Evolutionary conservation across 1,139 yeast species (phyloP), one percentile per base, ranked within the genome.

Genomic region (Lodderomyces theae): DNA sequence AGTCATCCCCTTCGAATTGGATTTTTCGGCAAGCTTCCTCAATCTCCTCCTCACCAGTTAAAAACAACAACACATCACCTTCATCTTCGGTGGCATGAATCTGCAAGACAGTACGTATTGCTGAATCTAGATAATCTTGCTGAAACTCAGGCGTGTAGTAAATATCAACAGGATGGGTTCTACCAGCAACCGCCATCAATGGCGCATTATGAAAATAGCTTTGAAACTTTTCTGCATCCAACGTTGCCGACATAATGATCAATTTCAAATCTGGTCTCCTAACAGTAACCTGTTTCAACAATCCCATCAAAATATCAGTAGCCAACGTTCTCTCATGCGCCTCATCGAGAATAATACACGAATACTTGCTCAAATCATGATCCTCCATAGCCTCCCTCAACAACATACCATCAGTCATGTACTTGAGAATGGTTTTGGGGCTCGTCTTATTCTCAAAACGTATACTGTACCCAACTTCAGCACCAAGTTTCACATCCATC

Each of bases 391-490:
- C 97, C 65, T 92, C 98, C 57, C 97, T 79, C 52, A 92, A 71
- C 43, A 92, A 75, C 97, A 92, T 90, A 81, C 98, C 98, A 69
- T 92, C 98, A 11, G 98, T 92, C 97, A 92, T 88, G 68, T 92
- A 92, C 64, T 90, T 90, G 56, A 92, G 72, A 37, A 89, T 76
- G 2, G 98, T 92, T 51, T 80, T 83, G 42, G 77, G 75, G 33
- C 85, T 74, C 3, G 96, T 86, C 53, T 80, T 86, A 63, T 92
- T 92, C 53, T 92, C 98, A 60, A 92, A 92, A 70, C 98, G 83
- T 51, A 92, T 86, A 45, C 82, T 78, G 63, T 90, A 90, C 58
- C 97, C 97, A 41, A 90, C 97, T 63, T 90, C 95, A 48, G 84
- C 86, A 24, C 97, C 97, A 35, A 90, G 69, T 45, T 76, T 73